A percentile compares a stretch with the other conserved stretches of the same genome.
Conservation (phyloP, 169 alveolate species). For the Plasmodium relictum region DNA sequence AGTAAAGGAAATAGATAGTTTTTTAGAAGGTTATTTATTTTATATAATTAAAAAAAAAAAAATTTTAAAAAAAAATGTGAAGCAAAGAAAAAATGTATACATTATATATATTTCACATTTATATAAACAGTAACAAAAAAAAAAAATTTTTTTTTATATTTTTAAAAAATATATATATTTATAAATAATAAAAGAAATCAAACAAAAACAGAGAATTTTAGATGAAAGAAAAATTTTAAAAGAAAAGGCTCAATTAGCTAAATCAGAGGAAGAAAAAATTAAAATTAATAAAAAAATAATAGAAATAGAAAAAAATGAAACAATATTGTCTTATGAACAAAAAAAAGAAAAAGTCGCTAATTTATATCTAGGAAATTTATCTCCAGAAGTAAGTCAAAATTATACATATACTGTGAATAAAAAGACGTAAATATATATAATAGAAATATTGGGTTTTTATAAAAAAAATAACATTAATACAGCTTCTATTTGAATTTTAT, state of each 20-base stretch:
- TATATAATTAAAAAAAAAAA: conserved; percentile 21
- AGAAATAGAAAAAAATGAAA: conserved; percentile 75
- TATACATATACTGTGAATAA: too few relatives aligned
- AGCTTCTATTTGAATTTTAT: too few relatives aligned
- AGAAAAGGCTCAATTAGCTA: conserved; percentile 67
- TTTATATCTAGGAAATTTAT: conserved; percentile 88
- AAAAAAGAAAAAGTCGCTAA: conserved; percentile 80
- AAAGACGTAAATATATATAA: too few relatives aligned
- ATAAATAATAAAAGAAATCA: conserved; percentile 31
- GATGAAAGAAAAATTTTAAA: conserved; percentile 66
- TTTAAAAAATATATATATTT: conserved; percentile 27
- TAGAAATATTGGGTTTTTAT: conserved; percentile 42
- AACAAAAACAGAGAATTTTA: conserved; percentile 62
- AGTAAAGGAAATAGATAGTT: conserved; percentile 83
- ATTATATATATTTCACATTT: conserved; percentile 16
- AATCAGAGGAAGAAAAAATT: conserved; percentile 80
- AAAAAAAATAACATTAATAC: too few relatives aligned
- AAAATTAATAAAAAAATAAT: conserved; percentile 77
- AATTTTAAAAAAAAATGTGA: too few relatives aligned
- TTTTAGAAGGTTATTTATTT: conserved; percentile 81
- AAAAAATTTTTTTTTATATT: not conserved
- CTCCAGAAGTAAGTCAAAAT: conserved; percentile 87
- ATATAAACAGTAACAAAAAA: conserved; percentile 23
- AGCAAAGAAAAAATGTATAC: not conserved
- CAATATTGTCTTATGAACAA: conserved; percentile 24